Base-by-base conservation (phyloP, 495 filamentous ascomycete genomes). In the Parathielavia appendiculata region DNA sequence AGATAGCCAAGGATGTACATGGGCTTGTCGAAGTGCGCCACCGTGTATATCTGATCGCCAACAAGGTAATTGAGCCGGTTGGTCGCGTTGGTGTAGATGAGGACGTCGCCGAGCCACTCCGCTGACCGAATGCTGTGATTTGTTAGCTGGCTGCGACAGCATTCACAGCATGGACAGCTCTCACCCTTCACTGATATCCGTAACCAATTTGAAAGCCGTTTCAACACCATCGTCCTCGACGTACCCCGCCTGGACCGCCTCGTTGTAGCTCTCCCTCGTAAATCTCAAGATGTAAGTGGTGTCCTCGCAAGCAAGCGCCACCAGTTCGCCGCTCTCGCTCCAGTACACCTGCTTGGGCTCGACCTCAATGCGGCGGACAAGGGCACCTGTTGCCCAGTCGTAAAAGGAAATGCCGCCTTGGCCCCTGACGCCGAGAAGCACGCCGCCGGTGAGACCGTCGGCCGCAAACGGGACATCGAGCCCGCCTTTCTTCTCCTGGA, bases 51-150 rank as follows among this genome's bases (percentile, higher is more conserved):
- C 74, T 97, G 91, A 73, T 97, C 93, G 51, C 93, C 95, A 36
- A 99, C 93, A 19, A 99, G 84, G 73, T 97, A 97, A 79, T 97
- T 99, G 58, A 99, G 76, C 53, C 93, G 89, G 81, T 97, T 97
- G 30, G 92, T 96, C 64, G 83, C 86, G 77, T 91, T 97, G 30
- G 93, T 97, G 79, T 97, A 99, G 69, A 97, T 92, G 78, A 99
- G 93, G 75, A 92, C 96, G 72, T 99, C 93, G 22, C 93, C 93
- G 56, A 99, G 86, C 93, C 93, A 99, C 75, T 93, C 86, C 46
- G 91, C 93, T 16, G 95, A 96, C 50, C 89, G 86, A 44, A 97
- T 89, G 60, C 85, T 89, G 57, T 30, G 10, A 8, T 8, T 8
- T 39, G 52, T 72, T 64, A 73, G 70, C 38, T n/a, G 17, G 9